phyloP scores from a whole-genome alignment of 2,329 filamentous ascomycete genomes.

The Penicillium paneum region DNA sequence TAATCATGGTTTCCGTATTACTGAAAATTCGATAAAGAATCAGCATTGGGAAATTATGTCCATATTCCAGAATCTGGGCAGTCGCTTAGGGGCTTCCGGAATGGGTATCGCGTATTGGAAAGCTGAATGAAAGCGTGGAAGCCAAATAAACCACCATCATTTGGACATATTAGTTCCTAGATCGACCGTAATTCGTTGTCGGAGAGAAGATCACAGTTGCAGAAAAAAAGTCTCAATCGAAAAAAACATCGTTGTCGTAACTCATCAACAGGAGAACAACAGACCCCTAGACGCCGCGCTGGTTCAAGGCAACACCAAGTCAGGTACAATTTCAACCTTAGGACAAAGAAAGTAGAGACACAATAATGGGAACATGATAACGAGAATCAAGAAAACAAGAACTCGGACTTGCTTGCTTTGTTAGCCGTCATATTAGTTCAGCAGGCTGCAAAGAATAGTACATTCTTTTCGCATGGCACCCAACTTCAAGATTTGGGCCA shows the following conservation, averaged over 20 bases:
- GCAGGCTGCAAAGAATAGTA: neutral
- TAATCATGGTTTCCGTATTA: neutral
- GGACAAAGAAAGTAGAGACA: neutral
- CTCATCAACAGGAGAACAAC: neutral
- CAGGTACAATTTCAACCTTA: neutral
- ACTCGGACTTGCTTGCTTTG: neutral
- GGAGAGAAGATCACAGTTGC: slow-evolving; percentile 2
- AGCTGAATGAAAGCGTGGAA: neutral
- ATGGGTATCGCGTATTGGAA: neutral
- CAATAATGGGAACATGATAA: neutral
- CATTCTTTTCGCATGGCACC: neutral
- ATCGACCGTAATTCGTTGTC: neutral
- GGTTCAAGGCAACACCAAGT: neutral
- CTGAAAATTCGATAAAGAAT: neutral
- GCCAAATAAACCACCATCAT: neutral
- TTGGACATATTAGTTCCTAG: neutral
- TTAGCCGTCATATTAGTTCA: slow-evolving; percentile 12
- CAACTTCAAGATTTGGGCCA: neutral
- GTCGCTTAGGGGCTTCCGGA: neutral
- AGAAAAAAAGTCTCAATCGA: neutral
- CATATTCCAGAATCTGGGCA: neutral
- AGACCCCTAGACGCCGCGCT: neutral
- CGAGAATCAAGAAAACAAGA: neutral
- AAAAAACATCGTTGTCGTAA: neutral
- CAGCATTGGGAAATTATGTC: too few relatives aligned